Percentiles rank a stretch among this genome's conserved stretches.
Evolutionary conservation across 805 yeast genomes (phyloP).

Genomic region (Cyberlindnera americana): DNA sequence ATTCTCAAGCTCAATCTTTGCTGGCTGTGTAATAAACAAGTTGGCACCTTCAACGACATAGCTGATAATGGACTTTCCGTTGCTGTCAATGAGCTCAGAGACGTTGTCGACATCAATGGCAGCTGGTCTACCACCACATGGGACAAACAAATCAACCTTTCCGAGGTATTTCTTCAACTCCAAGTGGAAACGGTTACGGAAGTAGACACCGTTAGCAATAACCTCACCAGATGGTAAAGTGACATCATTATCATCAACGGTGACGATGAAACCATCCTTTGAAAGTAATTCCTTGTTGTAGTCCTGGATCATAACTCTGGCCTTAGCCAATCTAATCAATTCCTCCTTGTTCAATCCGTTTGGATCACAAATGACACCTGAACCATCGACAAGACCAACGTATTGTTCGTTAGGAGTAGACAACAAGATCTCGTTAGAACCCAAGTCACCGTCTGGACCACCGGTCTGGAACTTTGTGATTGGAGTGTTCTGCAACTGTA

Average conservation of each 20-base stretch:
- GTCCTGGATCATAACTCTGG: slow-evolving; percentile 67
- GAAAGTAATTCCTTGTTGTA: slow-evolving; percentile 69
- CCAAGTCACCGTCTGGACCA: slow-evolving; percentile 98
- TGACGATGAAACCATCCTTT: slow-evolving; percentile 71
- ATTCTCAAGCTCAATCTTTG: slow-evolving; percentile 78
- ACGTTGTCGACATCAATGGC: slow-evolving; percentile 89
- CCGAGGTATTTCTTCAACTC: slow-evolving; percentile 60
- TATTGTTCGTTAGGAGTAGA: slow-evolving; percentile 75
- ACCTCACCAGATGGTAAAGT: slow-evolving; percentile 68
- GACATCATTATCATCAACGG: slow-evolving; percentile 81
- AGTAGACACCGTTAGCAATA: slow-evolving; percentile 80
- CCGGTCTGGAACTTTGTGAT: slow-evolving; percentile 92
- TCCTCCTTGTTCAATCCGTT: slow-evolving; percentile 81
- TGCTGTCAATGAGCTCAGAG: slow-evolving; percentile 60
- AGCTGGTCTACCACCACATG: slow-evolving; percentile 99
- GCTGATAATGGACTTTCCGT: slow-evolving; percentile 74
- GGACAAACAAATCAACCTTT: slow-evolving; percentile 81
- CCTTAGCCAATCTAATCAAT: slow-evolving; percentile 70
- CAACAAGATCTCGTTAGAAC: slow-evolving; percentile 88
- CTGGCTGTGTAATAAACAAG: slow-evolving; percentile 90
- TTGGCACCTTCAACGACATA: slow-evolving; percentile 98
- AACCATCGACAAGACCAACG: slow-evolving; percentile 89
- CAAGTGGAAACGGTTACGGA: slow-evolving; percentile 88
- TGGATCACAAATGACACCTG: slow-evolving; percentile 93
- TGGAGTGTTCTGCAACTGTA: slow-evolving; percentile 51